Conservation (phyloP, 2,329 filamentous ascomycete species). For the Fusarium sp. region DNA sequence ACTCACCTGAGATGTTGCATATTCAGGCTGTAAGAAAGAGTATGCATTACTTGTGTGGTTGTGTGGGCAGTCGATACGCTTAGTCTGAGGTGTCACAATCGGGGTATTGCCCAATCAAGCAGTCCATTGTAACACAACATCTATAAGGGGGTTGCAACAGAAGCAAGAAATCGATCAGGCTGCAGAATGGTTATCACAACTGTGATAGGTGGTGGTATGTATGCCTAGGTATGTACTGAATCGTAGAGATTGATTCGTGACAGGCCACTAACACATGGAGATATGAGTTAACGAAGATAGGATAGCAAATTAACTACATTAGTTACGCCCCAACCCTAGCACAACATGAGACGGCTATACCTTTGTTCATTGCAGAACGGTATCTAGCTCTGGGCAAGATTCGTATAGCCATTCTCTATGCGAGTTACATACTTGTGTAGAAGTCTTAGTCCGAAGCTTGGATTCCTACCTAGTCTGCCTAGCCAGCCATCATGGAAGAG, state of each 20-base stretch:
- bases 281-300: not conserved
- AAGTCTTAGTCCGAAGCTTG: not conserved
- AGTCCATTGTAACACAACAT: slow-evolving; percentile 23
- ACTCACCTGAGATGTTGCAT: slow-evolving; percentile 15
- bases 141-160: slow-evolving; percentile 26
- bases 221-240: not conserved
- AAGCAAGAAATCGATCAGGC: slow-evolving; percentile 28
- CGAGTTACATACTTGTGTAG: not conserved
- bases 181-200: slow-evolving; percentile 26
- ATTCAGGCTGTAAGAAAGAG: slow-evolving; percentile 14
- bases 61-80: slow-evolving; percentile 22
- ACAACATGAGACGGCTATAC: not conserved
- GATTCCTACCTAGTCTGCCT: not conserved
- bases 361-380: not conserved
- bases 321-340: too few species aligned
- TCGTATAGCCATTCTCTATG: not conserved
- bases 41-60: slow-evolving; percentile 11
- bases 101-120: slow-evolving; percentile 35
- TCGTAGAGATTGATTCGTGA: not conserved
- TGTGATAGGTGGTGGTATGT: slow-evolving; percentile 9
- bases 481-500: not conserved
- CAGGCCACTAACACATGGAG: not conserved
- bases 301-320: not conserved
- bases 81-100: slow-evolving; percentile 30
- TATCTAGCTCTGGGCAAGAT: not conserved